A percentile compares a stretch with the other conserved stretches of the same genome.
Evolutionary conservation across 2,329 filamentous ascomycete species (phyloP).

Genomic region (Corynespora cassiicola): DNA sequence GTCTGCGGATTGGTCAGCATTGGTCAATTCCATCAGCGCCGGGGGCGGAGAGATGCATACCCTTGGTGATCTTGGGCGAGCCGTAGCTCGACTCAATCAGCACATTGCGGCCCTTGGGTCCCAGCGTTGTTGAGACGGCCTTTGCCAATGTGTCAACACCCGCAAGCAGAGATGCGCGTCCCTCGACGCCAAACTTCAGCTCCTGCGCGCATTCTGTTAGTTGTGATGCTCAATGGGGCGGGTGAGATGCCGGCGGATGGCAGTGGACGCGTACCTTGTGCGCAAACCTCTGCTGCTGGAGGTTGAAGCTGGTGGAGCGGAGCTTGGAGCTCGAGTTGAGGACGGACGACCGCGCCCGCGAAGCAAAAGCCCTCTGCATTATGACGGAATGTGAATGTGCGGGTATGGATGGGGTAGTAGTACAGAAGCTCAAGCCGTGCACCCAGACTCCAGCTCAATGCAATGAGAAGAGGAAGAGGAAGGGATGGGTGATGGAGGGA

Average conservation of each 20-base stretch:
- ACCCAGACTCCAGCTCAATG: conserved; percentile 45
- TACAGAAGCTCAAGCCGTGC: conserved; percentile 35
- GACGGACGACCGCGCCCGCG: conserved; percentile 78
- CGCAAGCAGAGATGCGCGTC: conserved; percentile 82
- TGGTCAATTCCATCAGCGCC: conserved; percentile 25
- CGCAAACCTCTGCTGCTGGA: conserved; percentile 93
- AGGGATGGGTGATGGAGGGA: conserved; percentile 17
- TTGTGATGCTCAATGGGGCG: conserved; percentile 24
- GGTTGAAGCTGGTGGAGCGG: conserved; percentile 63
- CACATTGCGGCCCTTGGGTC: conserved; percentile 98
- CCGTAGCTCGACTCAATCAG: conserved; percentile 98
- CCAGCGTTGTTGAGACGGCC: conserved; percentile 94
- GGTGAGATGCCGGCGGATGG: conserved; percentile 1
- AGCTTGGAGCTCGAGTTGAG: conserved; percentile 68
- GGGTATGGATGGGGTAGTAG: conserved; percentile 17
- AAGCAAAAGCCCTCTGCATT: conserved; percentile 96
- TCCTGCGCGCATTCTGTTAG: conserved; percentile 65
- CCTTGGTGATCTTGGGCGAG: conserved; percentile 99
- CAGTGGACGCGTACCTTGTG: conserved; percentile 84
- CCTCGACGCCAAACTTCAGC: conserved; percentile 98
- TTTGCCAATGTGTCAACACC: conserved; percentile 97
- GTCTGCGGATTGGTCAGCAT: conserved; percentile 43
- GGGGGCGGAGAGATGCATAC: conserved; percentile 58
- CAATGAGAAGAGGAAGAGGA: conserved; percentile 37
- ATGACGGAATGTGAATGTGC: conserved; percentile 48